A percentile compares a stretch with the other conserved stretches of the same genome.
Conservation (phyloP, 192 early-diverging fungal species). For the Backusella westeae region DNA sequence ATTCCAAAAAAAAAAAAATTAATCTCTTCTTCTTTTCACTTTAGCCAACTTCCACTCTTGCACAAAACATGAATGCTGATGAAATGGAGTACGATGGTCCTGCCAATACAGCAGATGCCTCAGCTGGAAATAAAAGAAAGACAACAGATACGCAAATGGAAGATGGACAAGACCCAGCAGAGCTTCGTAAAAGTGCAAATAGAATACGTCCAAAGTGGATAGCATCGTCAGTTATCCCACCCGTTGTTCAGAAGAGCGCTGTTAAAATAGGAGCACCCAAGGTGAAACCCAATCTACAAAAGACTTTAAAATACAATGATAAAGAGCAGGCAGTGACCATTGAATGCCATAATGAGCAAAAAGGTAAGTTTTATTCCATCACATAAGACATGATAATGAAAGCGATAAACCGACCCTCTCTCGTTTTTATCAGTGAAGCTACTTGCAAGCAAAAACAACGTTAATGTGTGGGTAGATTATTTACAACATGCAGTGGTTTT, state of each 20-base stretch:
- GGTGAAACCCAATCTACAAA: slow-evolving; percentile 40
- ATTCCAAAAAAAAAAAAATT: neutral
- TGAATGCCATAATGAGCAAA: slow-evolving; percentile 33
- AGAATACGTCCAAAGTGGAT: slow-evolving; percentile 28
- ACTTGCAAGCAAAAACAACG: slow-evolving; percentile 27
- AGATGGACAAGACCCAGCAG: neutral
- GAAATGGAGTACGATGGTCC: slow-evolving; percentile 36
- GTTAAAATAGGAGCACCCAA: slow-evolving; percentile 47
- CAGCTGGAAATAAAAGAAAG: slow-evolving; percentile 50
- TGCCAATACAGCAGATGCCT: neutral
- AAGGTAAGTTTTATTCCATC: neutral
- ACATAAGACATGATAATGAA: slow-evolving; percentile 4
- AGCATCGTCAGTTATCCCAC: slow-evolving; percentile 37
- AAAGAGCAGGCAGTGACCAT: slow-evolving; percentile 15
- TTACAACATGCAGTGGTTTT: slow-evolving; percentile 56
- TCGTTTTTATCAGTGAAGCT: slow-evolving; percentile 7
- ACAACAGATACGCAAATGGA: slow-evolving; percentile 12
- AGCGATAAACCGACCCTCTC: neutral
- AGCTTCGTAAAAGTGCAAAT: neutral
- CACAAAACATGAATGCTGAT: slow-evolving; percentile 7
- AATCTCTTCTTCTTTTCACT: neutral
- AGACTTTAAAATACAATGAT: neutral
- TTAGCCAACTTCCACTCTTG: neutral
- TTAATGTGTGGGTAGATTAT: slow-evolving; percentile 58
- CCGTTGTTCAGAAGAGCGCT: slow-evolving; percentile 40